Percentiles rank a stretch among this genome's conserved stretches.
These are phyloP conservation scores for Fomitopsis serialis DNA, from an alignment of 768 basidiomycete genomes.

Conservation along the genomic window DNA sequence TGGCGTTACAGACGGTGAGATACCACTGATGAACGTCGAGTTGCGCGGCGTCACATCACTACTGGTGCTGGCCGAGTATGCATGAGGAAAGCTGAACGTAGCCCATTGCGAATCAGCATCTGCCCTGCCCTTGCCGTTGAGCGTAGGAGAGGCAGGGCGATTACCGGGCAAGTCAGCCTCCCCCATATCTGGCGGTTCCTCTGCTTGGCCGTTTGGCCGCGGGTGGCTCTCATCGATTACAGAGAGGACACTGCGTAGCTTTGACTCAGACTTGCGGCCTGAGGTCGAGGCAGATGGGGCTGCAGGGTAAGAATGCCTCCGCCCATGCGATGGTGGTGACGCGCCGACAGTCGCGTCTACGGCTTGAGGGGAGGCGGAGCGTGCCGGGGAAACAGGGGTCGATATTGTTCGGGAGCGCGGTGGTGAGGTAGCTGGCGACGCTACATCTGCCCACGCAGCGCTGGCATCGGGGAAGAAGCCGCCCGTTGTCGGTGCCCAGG, in stretches of 20 bases:
- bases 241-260: conserved; percentile 67
- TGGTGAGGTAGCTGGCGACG: conserved; percentile 13
- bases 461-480: conserved; percentile 39
- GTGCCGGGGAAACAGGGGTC: conserved; percentile 21
- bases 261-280: conserved; percentile 57
- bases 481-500: conserved; percentile 47
- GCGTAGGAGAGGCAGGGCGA: conserved; percentile 18
- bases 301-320: conserved; percentile 49
- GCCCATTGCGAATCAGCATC: conserved; percentile 2
- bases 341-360: conserved; percentile 10
- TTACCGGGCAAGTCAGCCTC: conserved; percentile 7
- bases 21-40: conserved; percentile 26
- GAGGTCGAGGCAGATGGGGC: conserved; percentile 21
- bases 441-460: conserved; percentile 25
- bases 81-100: not conserved
- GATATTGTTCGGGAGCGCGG: conserved; percentile 17
- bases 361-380: conserved; percentile 46
- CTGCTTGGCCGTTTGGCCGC: conserved; percentile 21
- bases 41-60: conserved; percentile 43
- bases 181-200: conserved; percentile 5
- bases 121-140: conserved; percentile 13
- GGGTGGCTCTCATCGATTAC: conserved; percentile 60
- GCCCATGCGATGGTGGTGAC: conserved; percentile 19
- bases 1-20: conserved; percentile 15
- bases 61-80: not conserved